phyloP scores from a whole-genome alignment of 495 filamentous ascomycete species.

The Hypoxylon trugodes region DNA sequence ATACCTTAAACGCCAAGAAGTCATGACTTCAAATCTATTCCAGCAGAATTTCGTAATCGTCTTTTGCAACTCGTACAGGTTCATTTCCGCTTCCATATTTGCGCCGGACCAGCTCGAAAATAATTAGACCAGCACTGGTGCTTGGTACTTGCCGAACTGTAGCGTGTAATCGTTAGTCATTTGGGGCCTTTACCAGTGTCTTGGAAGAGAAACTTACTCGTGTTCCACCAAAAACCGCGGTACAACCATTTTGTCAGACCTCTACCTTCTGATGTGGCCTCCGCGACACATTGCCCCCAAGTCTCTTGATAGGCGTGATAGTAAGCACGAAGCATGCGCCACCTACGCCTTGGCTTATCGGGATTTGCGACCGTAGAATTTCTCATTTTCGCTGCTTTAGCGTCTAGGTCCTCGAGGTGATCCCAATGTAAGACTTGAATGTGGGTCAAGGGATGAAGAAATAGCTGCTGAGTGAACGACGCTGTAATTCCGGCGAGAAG shows the following conservation, averaged over 20 bases:
- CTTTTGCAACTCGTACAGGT: constrained; percentile 62
- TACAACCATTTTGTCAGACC: constrained; percentile 79
- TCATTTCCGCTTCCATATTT: constrained; percentile 77
- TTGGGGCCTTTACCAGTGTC: not conserved
- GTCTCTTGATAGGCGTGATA: constrained; percentile 80
- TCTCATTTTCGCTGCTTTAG: constrained; percentile 59
- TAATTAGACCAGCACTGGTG: constrained; percentile 86
- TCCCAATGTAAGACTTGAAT: constrained; percentile 83
- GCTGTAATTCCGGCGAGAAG: constrained; percentile 79
- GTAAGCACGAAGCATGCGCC: constrained; percentile 70
- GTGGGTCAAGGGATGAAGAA: constrained; percentile 80
- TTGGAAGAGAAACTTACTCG: constrained; percentile 47
- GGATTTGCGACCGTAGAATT: constrained; percentile 32
- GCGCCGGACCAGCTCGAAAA: constrained; percentile 86
- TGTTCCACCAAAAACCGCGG: constrained; percentile 75
- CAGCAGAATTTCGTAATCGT: constrained; percentile 80
- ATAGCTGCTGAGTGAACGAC: constrained; percentile 75
- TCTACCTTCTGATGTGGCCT: constrained; percentile 66
- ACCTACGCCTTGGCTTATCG: constrained; percentile 45
- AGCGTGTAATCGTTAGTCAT: not conserved
- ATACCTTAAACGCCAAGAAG: not conserved
- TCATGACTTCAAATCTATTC: constrained; percentile 39
- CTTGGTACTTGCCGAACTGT: constrained; percentile 80
- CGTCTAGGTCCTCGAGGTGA: constrained; percentile 79
- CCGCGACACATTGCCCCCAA: constrained; percentile 69